phyloP scores from a whole-genome alignment of 148 eudicot species.

The Polygonum aviculare region DNA sequence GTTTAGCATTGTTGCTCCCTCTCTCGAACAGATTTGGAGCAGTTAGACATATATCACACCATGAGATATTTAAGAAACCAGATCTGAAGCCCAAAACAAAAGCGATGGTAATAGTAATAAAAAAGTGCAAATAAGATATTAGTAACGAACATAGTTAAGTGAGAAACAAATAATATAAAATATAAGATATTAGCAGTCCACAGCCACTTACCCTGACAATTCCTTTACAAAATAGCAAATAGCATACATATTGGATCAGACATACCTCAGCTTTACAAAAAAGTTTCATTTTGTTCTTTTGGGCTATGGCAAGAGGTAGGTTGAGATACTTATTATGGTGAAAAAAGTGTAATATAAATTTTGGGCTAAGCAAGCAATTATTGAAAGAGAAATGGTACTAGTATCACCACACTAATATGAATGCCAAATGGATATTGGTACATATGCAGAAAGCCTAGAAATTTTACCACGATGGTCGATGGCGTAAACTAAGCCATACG shows the following conservation, averaged over 20 bases:
- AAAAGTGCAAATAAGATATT: neutral
- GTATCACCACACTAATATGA: neutral
- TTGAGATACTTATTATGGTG: neutral
- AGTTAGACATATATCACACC: neutral
- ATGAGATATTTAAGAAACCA: neutral
- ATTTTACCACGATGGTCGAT: slow-evolving; percentile 83
- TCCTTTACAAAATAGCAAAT: neutral
- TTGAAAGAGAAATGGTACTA: too few relatives aligned
- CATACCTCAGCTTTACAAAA: neutral
- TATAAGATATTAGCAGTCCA: neutral
- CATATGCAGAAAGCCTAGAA: neutral
- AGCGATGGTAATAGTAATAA: neutral
- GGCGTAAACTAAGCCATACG: slow-evolving; percentile 84
- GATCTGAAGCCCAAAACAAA: neutral
- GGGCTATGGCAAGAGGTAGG: neutral
- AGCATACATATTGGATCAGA: neutral
- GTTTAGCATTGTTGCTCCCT: neutral
- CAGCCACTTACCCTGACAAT: neutral
- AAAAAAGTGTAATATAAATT: neutral
- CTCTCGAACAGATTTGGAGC: neutral
- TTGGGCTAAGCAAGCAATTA: too few relatives aligned
- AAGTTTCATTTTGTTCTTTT: neutral
- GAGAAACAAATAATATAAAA: neutral
- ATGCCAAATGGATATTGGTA: neutral
- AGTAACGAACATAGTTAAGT: neutral